phyloP scores from a whole-genome alignment of 495 filamentous ascomycete genomes.

The Chaetomium cochliodes region DNA sequence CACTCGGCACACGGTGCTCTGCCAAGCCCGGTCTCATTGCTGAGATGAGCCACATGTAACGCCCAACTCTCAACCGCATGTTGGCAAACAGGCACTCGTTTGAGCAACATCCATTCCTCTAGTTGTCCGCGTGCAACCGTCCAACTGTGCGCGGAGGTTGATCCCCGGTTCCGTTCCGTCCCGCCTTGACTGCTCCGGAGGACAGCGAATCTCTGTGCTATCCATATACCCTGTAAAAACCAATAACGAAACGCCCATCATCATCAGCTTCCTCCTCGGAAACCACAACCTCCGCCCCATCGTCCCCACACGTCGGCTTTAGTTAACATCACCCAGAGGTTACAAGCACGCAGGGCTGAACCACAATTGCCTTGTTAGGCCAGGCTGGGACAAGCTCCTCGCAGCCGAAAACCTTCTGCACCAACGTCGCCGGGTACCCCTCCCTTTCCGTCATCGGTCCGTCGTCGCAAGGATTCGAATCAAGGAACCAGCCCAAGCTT shows the following conservation, averaged over 20 bases:
- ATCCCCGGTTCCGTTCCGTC: not conserved
- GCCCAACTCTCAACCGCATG: not conserved
- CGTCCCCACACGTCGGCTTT: not conserved
- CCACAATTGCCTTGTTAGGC: conserved; percentile 1
- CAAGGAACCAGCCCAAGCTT: not conserved
- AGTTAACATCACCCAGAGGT: not conserved
- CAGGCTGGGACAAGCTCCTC: not conserved
- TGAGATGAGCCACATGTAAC: conserved; percentile 8
- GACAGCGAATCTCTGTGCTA: not conserved
- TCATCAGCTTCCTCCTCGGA: not conserved
- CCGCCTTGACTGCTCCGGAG: not conserved
- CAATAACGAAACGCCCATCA: not conserved
- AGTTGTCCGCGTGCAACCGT: not conserved
- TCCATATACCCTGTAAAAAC: not conserved
- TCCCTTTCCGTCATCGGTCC: conserved; percentile 12
- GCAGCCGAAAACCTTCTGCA: not conserved
- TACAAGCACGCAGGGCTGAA: not conserved
- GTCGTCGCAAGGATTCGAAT: not conserved
- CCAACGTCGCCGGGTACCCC: not conserved
- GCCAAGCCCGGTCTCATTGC: not conserved
- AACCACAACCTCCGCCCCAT: not conserved
- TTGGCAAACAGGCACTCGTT: not conserved
- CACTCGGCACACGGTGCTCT: not conserved
- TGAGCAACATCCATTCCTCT: not conserved
- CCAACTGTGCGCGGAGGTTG: not conserved